Conservation (phyloP, 2,329 filamentous ascomycete genomes). For the Fusarium sterilihyphosum region DNA sequence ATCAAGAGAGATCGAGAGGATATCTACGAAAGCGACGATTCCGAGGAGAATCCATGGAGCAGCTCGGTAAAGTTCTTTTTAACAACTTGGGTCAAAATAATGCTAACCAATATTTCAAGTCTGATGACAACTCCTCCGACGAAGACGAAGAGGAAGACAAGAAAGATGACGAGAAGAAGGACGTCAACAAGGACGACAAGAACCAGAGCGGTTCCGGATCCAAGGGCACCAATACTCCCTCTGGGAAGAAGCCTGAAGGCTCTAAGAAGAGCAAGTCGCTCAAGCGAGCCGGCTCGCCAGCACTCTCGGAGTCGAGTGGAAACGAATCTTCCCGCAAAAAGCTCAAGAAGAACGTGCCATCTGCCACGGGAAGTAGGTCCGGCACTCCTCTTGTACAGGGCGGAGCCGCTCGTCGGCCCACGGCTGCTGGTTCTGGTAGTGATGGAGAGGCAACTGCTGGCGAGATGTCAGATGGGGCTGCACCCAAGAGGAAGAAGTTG, state of each 20-base stretch:
- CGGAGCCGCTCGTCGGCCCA: slow-evolving; percentile 51
- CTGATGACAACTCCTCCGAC: slow-evolving; percentile 57
- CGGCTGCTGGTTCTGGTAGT: slow-evolving; percentile 69
- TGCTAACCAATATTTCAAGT: slow-evolving; percentile 49
- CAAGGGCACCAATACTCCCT: slow-evolving; percentile 72
- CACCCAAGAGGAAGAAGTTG: slow-evolving; percentile 63
- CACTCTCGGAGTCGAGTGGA: slow-evolving; percentile 89
- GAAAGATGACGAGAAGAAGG: slow-evolving; percentile 58
- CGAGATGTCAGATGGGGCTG: slow-evolving; percentile 69
- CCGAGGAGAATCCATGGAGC: slow-evolving; percentile 55
- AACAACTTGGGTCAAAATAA: background rate
- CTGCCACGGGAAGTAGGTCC: slow-evolving; percentile 63
- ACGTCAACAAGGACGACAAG: slow-evolving; percentile 60
- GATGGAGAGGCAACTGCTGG: slow-evolving; percentile 78
- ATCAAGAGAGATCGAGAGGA: slow-evolving; percentile 87
- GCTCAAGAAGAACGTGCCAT: slow-evolving; percentile 70
- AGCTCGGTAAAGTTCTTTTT: slow-evolving; percentile 47
- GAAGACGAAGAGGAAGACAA: slow-evolving; percentile 51
- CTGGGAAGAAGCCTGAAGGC: slow-evolving; percentile 56
- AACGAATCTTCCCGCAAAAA: slow-evolving; percentile 87
- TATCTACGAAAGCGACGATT: slow-evolving; percentile 80
- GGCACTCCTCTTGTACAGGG: slow-evolving; percentile 62
- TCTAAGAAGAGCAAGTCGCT: slow-evolving; percentile 69
- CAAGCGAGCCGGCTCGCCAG: slow-evolving; percentile 87
- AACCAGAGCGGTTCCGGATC: slow-evolving; percentile 65